Percentiles rank a stretch among this genome's conserved stretches.
phyloP scores from a whole-genome alignment of 345 rosid genomes.

The Gossypium anomalum region DNA sequence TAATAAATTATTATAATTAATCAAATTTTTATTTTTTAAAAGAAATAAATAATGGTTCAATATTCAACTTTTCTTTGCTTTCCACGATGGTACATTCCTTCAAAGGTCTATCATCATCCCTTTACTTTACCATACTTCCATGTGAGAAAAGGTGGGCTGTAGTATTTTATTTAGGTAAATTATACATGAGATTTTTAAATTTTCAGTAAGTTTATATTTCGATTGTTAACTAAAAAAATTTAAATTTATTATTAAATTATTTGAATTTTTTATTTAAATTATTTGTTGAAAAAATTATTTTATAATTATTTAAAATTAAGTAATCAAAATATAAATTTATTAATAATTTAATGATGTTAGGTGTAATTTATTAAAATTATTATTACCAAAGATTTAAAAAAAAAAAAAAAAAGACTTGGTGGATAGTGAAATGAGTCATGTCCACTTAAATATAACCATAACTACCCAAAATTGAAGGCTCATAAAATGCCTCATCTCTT shows the following conservation, averaged over 20 bases:
- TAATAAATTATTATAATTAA: too few relatives aligned
- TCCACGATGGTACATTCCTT: background rate
- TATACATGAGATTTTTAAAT: too few relatives aligned
- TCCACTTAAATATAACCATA: background rate
- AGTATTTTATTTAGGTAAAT: background rate
- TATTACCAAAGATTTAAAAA: background rate
- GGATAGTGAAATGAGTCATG: background rate
- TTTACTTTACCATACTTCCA: background rate
- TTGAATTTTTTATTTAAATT: too few relatives aligned
- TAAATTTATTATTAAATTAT: too few relatives aligned
- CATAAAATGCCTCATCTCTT: background rate
- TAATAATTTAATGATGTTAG: too few relatives aligned
- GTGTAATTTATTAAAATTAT: background rate
- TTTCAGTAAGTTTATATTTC: too few relatives aligned
- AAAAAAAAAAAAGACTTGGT: background rate
- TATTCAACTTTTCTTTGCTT: background rate
- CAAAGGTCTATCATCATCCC: background rate
- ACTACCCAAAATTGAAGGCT: background rate
- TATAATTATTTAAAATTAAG: too few relatives aligned
- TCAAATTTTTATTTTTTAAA: too few relatives aligned
- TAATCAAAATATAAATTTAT: too few relatives aligned
- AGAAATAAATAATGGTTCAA: too few relatives aligned
- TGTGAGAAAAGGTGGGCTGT: conserved; percentile 7
- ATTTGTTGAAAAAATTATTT: too few relatives aligned
- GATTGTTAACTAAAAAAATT: too few relatives aligned